phyloP scores from a whole-genome alignment of 352 stramenopile species.

The Blastocystis sp. region DNA sequence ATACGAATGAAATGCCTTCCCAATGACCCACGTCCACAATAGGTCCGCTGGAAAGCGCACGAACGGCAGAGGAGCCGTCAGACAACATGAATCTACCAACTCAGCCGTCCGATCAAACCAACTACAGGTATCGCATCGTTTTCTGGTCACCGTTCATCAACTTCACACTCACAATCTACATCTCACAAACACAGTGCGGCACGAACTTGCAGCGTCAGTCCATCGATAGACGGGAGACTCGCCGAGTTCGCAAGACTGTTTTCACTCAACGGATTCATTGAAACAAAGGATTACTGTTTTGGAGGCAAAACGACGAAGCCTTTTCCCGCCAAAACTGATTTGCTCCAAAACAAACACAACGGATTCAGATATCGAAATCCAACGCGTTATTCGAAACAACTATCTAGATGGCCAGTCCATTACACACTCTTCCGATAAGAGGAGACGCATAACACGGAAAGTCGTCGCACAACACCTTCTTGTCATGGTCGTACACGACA shows the following conservation, averaged over 20 bases:
- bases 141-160: not conserved
- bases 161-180: not conserved
- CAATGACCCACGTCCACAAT: not conserved
- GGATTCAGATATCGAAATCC: not conserved
- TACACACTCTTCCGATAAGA: not conserved
- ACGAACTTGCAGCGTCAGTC: not conserved
- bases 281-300: constrained; percentile 13
- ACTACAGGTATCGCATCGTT: constrained; percentile 31
- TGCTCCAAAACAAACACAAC: constrained; percentile 26
- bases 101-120: not conserved
- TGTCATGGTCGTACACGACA: constrained; percentile 17
- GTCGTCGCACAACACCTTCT: constrained; percentile 14
- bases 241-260: not conserved
- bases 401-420: not conserved
- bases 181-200: not conserved
- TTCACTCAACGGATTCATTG: constrained; percentile 10
- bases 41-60: not conserved
- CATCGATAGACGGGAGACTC: not conserved
- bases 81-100: not conserved
- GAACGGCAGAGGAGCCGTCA: not conserved
- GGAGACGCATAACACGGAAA: not conserved
- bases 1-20: not conserved
- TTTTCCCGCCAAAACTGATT: constrained; percentile 16
- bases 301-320: not conserved
- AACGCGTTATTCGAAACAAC: not conserved